Evolutionary conservation across 106 monocot genomes (phyloP).

Genomic region (Acanthochlamys bracteata): DNA sequence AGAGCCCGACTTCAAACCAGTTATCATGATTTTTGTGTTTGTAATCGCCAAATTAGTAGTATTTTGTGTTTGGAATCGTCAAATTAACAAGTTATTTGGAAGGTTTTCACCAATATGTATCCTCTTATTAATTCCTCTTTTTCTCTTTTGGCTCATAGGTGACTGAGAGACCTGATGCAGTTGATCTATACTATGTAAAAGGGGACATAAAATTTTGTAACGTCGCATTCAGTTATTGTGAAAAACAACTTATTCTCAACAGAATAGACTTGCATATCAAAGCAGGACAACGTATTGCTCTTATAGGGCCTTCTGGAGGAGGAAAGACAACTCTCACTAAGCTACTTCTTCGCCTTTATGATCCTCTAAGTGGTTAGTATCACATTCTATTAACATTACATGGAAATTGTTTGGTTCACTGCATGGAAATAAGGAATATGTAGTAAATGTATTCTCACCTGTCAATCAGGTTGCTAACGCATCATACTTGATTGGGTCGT

Average conservation of each 20-base stretch:
- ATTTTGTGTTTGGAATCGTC: not conserved
- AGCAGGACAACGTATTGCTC: constrained; percentile 66
- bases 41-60: too few species aligned
- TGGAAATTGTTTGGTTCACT: not conserved
- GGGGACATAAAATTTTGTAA: constrained; percentile 77
- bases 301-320: constrained; percentile 82
- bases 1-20: too few species aligned
- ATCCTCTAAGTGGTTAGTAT: constrained; percentile 54
- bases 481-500: not conserved
- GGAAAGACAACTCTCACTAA: constrained; percentile 78
- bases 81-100: not conserved
- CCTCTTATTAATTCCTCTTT: too few species aligned
- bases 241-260: constrained; percentile 51
- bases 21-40: too few species aligned
- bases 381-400: not conserved
- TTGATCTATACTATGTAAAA: constrained; percentile 31
- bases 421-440: not conserved
- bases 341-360: constrained; percentile 71
- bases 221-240: constrained; percentile 70
- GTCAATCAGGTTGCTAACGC: not conserved
- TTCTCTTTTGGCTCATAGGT: constrained; percentile 30
- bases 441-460: too few species aligned
- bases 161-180: constrained; percentile 47
- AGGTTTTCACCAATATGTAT: too few species aligned
- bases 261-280: constrained; percentile 58